A percentile compares a stretch with the other conserved stretches of the same genome.
These are phyloP conservation scores for Zygoascus bituminiphila DNA, from an alignment of 805 yeast genomes.

Conservation along the genomic window DNA sequence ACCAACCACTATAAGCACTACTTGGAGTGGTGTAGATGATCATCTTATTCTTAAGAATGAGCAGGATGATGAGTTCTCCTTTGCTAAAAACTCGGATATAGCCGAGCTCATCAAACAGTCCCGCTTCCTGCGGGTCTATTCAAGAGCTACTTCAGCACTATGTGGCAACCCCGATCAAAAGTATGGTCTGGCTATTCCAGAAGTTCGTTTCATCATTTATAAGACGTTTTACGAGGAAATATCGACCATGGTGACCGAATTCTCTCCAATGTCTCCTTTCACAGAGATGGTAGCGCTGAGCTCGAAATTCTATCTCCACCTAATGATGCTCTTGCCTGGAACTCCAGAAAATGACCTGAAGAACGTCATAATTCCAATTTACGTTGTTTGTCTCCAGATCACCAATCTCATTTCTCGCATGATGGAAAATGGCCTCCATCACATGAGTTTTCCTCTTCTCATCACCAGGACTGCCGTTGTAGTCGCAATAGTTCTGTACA, in stretches of 20 bases:
- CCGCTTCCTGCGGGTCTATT: conserved; percentile 1
- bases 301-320: conserved; percentile 6
- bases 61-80: not conserved
- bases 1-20: conserved; percentile 3
- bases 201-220: conserved; percentile 3
- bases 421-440: conserved; percentile 6
- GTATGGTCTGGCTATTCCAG: conserved; percentile 6
- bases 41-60: not conserved
- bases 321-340: conserved; percentile 6
- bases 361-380: conserved; percentile 6
- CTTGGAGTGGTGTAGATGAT: conserved; percentile 1
- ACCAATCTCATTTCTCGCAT: not conserved
- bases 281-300: conserved; percentile 4
- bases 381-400: conserved; percentile 3
- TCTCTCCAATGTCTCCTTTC: conserved; percentile 3
- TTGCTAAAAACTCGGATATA: not conserved
- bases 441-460: not conserved
- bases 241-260: not conserved
- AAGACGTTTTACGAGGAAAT: conserved; percentile 4
- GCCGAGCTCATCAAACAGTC: conserved; percentile 4
- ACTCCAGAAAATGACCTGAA: conserved; percentile 2
- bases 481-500: conserved; percentile 8
- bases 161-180: conserved; percentile 3
- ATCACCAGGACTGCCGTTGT: not conserved
- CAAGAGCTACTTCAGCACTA: not conserved